Percentiles rank a stretch among this genome's conserved stretches.
Evolutionary conservation across 441 rosid species (phyloP).

Genomic region (Euphorbia celastroides): DNA sequence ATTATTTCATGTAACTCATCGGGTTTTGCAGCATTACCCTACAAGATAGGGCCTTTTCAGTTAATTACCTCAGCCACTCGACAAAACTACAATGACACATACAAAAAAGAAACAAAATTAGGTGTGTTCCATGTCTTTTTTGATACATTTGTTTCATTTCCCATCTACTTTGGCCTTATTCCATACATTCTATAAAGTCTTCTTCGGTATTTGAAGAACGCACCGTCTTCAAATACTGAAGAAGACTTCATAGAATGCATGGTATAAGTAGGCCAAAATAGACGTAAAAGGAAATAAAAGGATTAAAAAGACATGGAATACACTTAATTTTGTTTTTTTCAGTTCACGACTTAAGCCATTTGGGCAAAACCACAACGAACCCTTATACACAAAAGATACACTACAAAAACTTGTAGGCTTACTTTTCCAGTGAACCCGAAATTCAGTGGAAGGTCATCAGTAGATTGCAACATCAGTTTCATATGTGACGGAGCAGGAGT

Average conservation of each 20-base stretch:
- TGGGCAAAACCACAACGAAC: background rate
- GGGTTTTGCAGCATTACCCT: constrained; percentile 83
- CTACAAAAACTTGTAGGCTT: constrained; percentile 19
- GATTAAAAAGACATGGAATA: no score
- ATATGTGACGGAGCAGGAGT: constrained; percentile 79
- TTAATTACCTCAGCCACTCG: constrained; percentile 4
- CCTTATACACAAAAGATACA: constrained; percentile 11
- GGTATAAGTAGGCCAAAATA: no score
- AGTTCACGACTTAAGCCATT: constrained; percentile 8
- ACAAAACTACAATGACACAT: background rate
- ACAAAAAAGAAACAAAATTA: no score
- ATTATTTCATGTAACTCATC: constrained; percentile 66
- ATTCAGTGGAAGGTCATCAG: constrained; percentile 85
- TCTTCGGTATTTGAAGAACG: no score
- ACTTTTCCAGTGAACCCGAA: constrained; percentile 99
- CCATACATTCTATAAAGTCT: no score
- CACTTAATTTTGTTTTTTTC: no score
- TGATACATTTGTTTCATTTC: no score
- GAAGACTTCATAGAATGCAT: no score
- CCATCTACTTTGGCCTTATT: no score
- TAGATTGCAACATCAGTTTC: constrained; percentile 93
- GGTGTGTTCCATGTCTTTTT: no score
- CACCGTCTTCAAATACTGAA: no score
- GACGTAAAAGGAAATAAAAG: no score
- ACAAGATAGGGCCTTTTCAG: constrained; percentile 6